Base-by-base conservation (phyloP, 768 basidiomycete genomes). In the Gautieria morchelliformis region DNA sequence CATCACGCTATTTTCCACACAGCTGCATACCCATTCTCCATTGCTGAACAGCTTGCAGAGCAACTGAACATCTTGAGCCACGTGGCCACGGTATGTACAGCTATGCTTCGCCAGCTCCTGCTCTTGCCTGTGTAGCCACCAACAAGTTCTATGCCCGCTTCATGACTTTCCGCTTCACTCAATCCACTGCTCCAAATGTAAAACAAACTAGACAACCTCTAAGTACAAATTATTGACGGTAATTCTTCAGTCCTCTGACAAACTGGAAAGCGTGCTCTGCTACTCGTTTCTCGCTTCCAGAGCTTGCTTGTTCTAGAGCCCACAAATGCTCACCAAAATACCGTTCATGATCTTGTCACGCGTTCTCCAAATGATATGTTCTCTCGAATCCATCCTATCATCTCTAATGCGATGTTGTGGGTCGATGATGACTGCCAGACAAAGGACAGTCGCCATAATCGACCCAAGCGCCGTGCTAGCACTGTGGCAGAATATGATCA, bases 401-500 rank as follows among this genome's bases (percentile, higher is more conserved):
- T 67, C 65, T 19, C 87, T 75, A 6, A 89, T 69, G 22, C 86
- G 74, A 63, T 87, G 80, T 53, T 88, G 80, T 17, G 63, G 62
- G 64, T 94, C 92, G 39, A 92, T 79, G 6, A 85, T 75, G 14
- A 85, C 75, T 4, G 67, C 66, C 8, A 93, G 76, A 7, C 81
- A 75, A 42, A 82, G 71, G 56, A 84, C 69, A 0, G 85, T 84
- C 3, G 82, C 79, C 52, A 79, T 71, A 54, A 89, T 83, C 3
- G 84, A 77, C 12, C 86, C 80, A 24, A 94, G 77, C 0, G 84
- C 81, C 0, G 87, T 86, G 58, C 82, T 79, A 0, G 90, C 83
- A 3, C 84, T 83, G 46, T 93, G 89, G 86, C 93, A 89, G 70
- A 94, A 93, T 83, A 93, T 89, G 71, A 94, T 90, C 58, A 94